These are phyloP conservation scores for Metschnikowia vanudenii DNA, from an alignment of 805 yeast species.

Conservation along the genomic window DNA sequence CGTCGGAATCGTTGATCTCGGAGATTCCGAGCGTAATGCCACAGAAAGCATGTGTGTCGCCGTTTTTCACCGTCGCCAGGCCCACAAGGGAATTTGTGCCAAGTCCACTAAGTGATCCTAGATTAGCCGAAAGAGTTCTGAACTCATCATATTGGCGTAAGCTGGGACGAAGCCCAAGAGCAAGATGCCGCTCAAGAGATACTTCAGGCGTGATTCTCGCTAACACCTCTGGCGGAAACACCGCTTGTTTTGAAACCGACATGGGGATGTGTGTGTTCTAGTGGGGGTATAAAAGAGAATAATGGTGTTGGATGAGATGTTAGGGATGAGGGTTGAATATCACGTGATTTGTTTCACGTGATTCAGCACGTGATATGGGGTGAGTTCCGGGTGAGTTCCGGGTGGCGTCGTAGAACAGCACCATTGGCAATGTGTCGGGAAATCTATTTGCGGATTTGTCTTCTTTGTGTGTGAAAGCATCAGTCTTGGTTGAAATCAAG, in stretches of 20 bases:
- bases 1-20: slow-evolving; percentile 45
- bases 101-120: slow-evolving; percentile 37
- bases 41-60: slow-evolving; percentile 72
- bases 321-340: no score
- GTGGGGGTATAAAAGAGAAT: background rate
- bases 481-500: no score
- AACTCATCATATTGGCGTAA: slow-evolving; percentile 71
- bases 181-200: slow-evolving; percentile 74
- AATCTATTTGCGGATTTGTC: no score
- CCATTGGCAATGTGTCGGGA: no score
- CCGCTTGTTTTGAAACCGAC: slow-evolving; percentile 29
- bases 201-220: slow-evolving; percentile 85
- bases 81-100: slow-evolving; percentile 49
- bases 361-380: no score
- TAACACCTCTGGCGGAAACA: slow-evolving; percentile 78
- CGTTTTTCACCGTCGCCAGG: slow-evolving; percentile 65
- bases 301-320: no score
- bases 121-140: slow-evolving; percentile 46
- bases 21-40: slow-evolving; percentile 66
- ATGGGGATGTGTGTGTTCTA: background rate
- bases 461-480: no score
- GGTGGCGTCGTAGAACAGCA: no score
- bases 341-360: no score
- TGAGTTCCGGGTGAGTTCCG: no score
- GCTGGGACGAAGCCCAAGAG: slow-evolving; percentile 74